These are phyloP conservation scores for Ganoderma multipileum DNA, from an alignment of 1,284 basidiomycete species.

Conservation along the genomic window DNA sequence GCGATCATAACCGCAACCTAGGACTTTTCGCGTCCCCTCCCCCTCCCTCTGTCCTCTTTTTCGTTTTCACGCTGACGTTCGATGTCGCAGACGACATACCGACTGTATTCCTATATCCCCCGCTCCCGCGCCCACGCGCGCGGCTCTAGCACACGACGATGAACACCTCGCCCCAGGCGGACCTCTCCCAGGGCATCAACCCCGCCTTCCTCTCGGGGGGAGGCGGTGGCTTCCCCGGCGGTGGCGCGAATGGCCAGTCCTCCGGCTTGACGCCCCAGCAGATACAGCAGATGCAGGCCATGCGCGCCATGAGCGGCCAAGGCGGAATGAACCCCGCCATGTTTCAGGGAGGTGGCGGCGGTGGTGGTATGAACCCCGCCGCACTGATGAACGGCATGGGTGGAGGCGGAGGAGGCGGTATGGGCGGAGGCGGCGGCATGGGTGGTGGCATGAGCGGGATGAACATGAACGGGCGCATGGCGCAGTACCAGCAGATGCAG, in stretches of 20 bases:
- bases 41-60: not conserved
- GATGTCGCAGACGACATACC: not conserved
- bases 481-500: conserved; percentile 32
- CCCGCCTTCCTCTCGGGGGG: conserved; percentile 34
- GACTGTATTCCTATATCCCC: not conserved
- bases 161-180: conserved; percentile 28
- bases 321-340: conserved; percentile 32
- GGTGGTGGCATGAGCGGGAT: conserved; percentile 12
- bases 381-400: conserved; percentile 32
- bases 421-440: conserved; percentile 15
- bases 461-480: conserved; percentile 28
- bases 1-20: not conserved
- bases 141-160: conserved; percentile 13
- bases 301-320: conserved; percentile 25
- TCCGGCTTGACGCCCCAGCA: conserved; percentile 27
- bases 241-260: conserved; percentile 10
- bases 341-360: conserved; percentile 30
- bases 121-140: not conserved
- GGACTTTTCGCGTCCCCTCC: not conserved
- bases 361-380: conserved; percentile 31
- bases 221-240: conserved; percentile 10
- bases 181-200: conserved; percentile 34
- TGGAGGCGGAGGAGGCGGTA: conserved; percentile 21
- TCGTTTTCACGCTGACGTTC: not conserved
- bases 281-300: conserved; percentile 35